Base-by-base conservation (phyloP, 306 rosid genomes). In the Begonia masoniana region DNA sequence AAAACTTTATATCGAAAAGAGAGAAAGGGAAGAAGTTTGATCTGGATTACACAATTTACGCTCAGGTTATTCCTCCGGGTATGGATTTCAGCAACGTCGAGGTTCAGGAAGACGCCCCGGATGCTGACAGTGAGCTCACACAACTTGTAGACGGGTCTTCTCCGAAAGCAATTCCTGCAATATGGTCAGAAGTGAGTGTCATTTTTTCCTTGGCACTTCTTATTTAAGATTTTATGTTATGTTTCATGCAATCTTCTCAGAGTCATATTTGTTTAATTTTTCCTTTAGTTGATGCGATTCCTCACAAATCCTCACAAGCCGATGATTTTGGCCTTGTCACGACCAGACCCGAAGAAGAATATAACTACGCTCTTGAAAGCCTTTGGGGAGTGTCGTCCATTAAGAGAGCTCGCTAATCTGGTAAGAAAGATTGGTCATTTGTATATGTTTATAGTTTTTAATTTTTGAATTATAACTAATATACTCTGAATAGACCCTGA, bases 261-360 rank as follows among this genome's bases (percentile, higher is more conserved):
- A 43, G 42, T 52, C 26, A 12, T 41, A 9, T 17, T 61, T 21
- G 6, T 1, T 26, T 3, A 56, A 54, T 49, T 43, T 42, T 45
- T 47, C 53, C 51, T 24, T 59, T 77, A 83, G 96, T 74, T 87
- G 55, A 81, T 87, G 91, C 87, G 91, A 52, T 87, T 87, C 70
- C 81, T 87, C 54, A 58, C 80, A 41, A 87, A 87, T 65, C 96
- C 96, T 54, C 96, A 87, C 74, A 87, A 87, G 62, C 96, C 94
- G 17, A 71, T 83, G 91, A 78, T 87, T 59, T 73, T 87, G 78
- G 94, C 96, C 12, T 68, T 87, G 41, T 87, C 96, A 64, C 79
- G 96, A 58, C 91, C 96, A 2, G 96, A 87, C 63, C 87, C 96
- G 10, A 87, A 87, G 74, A 87, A 87, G 85, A 87, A 87, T 50